These are phyloP conservation scores for Ogataea trehalophila DNA, from an alignment of 805 yeast genomes.

Conservation along the genomic window DNA sequence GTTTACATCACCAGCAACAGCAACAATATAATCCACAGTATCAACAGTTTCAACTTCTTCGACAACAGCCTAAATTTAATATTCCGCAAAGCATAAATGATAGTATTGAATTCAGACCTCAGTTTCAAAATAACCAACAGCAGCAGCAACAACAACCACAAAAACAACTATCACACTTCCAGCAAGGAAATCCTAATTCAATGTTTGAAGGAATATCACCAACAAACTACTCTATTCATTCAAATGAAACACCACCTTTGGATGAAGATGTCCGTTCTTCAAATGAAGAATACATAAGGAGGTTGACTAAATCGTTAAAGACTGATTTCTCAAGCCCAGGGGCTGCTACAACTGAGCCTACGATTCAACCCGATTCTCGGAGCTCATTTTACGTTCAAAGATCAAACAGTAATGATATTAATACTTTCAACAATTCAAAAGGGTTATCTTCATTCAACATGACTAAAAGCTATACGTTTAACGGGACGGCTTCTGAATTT, in stretches of 20 bases:
- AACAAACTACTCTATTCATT: conserved; percentile 18
- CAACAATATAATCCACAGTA: neutral
- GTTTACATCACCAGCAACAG: neutral
- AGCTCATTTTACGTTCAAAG: too few relatives aligned
- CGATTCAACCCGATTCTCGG: neutral
- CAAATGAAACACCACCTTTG: conserved; percentile 12
- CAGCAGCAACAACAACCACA: neutral
- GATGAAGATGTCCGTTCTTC: conserved; percentile 8
- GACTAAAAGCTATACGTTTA: neutral
- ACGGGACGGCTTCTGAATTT: neutral
- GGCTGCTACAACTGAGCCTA: neutral
- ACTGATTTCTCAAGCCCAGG: conserved; percentile 10
- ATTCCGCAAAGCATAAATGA: neutral
- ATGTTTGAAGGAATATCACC: conserved; percentile 21
- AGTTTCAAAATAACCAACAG: neutral
- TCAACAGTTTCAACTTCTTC: neutral
- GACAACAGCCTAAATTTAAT: neutral
- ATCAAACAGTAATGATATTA: neutral
- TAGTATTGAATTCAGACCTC: neutral
- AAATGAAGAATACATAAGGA: conserved; percentile 20
- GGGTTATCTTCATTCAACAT: neutral
- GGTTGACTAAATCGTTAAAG: conserved; percentile 19
- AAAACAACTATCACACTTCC: neutral
- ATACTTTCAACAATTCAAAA: neutral
- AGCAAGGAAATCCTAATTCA: neutral